Evolutionary conservation across 2,329 filamentous ascomycete species (phyloP).

Genomic region (Phaeosphaeria sp.): DNA sequence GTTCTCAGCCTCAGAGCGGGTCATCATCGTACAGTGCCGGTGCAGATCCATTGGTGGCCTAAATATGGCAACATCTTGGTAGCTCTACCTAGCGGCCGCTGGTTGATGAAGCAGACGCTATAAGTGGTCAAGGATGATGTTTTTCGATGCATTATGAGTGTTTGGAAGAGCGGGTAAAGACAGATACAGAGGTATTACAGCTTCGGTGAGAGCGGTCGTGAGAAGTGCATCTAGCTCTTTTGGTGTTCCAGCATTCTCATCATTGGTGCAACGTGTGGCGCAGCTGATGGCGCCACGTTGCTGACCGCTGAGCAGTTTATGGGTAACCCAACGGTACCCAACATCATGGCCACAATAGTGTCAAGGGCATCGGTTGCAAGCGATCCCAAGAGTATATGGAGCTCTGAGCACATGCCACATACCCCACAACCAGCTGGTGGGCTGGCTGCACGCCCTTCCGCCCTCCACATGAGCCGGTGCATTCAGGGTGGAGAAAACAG

Average conservation of each 20-base stretch:
- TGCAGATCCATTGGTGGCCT: background rate
- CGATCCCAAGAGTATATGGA: background rate
- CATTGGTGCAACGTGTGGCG: background rate
- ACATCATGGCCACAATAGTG: slow-evolving; percentile 3
- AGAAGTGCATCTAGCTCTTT: background rate
- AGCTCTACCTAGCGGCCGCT: background rate
- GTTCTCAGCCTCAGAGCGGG: background rate
- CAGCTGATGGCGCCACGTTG: background rate
- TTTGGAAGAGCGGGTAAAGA: background rate
- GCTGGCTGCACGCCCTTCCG: background rate
- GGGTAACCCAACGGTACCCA: slow-evolving; percentile 1
- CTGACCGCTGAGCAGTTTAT: slow-evolving; percentile 6
- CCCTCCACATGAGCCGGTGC: background rate
- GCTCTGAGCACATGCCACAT: background rate
- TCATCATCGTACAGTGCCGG: background rate
- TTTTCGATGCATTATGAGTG: background rate
- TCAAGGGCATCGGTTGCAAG: background rate
- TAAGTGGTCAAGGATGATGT: background rate
- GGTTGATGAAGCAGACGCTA: background rate
- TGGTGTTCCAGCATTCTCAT: background rate
- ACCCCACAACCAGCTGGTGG: background rate
- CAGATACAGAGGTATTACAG: background rate
- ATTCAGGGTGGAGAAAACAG: background rate
- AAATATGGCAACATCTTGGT: background rate
- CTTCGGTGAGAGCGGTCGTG: background rate